A percentile compares a stretch with the other conserved stretches of the same genome.
phyloP scores from a whole-genome alignment of 768 basidiomycete species.

The Tylopilus rubrobrunneus region DNA sequence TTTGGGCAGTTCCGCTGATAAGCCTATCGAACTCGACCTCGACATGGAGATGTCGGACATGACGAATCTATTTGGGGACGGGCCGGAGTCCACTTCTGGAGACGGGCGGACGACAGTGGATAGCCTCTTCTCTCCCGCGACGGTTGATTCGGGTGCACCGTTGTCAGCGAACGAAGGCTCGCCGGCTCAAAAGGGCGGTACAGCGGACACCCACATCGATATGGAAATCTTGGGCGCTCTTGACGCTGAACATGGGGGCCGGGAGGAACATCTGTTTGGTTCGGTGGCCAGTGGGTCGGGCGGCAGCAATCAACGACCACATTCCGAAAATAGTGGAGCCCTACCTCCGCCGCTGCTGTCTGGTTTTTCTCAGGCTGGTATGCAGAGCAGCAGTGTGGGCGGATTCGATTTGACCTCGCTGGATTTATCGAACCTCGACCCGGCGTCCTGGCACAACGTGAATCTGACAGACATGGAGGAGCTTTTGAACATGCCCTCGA shows the following conservation, averaged over 20 bases:
- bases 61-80: constrained; percentile 54
- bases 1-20: constrained; percentile 66
- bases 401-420: constrained; percentile 48
- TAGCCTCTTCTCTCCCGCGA: constrained; percentile 50
- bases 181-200: constrained; percentile 17
- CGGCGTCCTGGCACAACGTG: constrained; percentile 39
- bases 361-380: constrained; percentile 33
- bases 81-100: constrained; percentile 33
- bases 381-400: constrained; percentile 20
- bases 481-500: constrained; percentile 43
- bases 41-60: constrained; percentile 57
- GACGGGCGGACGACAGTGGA: constrained; percentile 37
- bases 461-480: constrained; percentile 53
- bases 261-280: constrained; percentile 22
- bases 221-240: constrained; percentile 37
- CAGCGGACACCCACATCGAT: constrained; percentile 22
- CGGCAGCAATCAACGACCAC: constrained; percentile 9
- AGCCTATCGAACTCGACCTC: constrained; percentile 77
- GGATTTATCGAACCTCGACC: constrained; percentile 43
- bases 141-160: constrained; percentile 20
- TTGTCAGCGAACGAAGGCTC: constrained; percentile 13
- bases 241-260: constrained; percentile 19
- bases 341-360: constrained; percentile 39
- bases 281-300: constrained; percentile 26
- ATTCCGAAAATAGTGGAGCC: constrained; percentile 22